Base-by-base conservation (phyloP, 2,329 filamentous ascomycete species). In the Colletotrichum orbiculare region DNA sequence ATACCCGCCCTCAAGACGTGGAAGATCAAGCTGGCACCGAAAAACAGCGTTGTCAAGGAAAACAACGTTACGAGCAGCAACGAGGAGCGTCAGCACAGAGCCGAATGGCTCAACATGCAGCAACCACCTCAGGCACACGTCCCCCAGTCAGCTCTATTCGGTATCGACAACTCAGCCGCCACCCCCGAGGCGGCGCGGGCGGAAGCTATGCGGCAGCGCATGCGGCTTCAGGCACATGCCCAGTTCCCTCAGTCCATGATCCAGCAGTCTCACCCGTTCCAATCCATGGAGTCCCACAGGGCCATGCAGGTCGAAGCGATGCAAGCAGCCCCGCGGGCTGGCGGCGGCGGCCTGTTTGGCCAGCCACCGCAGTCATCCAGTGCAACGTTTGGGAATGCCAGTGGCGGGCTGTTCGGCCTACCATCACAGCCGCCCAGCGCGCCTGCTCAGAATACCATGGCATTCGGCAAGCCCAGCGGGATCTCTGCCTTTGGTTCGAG, bases 1-100 rank as follows among this genome's bases (percentile, higher is more conserved):
- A 83, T 87, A 2, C 88, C 88, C 0, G 76, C 73, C 4, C 79
- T 91, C 41, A 72, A 78, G 1, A 80, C 85, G 0, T 91, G 88
- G 88, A 82, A 78, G 54, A 78, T 91, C 68, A 82, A 81, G 62
- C 75, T 89, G 7, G 77, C 72, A 12, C 75, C 76, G 37, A 74
- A 74, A 54, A 54, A 63, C 11, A 52, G 50, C 17, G 52, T 38
- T 12, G 54, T 45, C 2, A 41, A 56, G 4, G 61, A 45, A 12
- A 68, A 62, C 34, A 73, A 73, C 37, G 74, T 81, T 37, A 71
- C 78, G 6, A 71, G 75, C 62, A 83, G 81, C 66, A 66, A 54
- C 2, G 77, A 83, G 47, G 80, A 84, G 64, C 67, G 73, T 1
- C 66, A 68, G 10, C 69, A 80, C 33, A 76, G 75, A 38, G 61